Evolutionary conservation across 1,139 yeast genomes (phyloP).

Genomic region (Lizanozyma gosingica): DNA sequence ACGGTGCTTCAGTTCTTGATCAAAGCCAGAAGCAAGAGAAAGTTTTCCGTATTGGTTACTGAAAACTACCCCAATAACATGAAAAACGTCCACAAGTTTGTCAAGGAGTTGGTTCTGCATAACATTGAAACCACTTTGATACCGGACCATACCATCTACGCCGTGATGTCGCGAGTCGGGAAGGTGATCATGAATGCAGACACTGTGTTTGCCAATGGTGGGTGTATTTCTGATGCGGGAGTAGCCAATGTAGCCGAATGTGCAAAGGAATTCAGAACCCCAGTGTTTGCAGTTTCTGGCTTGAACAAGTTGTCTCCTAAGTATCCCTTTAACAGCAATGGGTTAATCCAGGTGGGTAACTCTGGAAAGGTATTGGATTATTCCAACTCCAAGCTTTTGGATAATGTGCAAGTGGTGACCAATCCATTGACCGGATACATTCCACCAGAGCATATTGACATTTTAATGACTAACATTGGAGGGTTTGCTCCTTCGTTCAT

Average conservation of each 20-base stretch:
- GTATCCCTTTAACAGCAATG: conserved; percentile 87
- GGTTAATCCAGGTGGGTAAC: conserved; percentile 87
- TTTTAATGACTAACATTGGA: conserved; percentile 89
- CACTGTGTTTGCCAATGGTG: conserved; percentile 93
- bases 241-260: conserved; percentile 92
- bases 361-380: conserved; percentile 76
- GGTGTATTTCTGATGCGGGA: conserved; percentile 83
- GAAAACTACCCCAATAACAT: conserved; percentile 90
- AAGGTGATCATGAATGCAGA: conserved; percentile 90
- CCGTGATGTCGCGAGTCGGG: conserved; percentile 96
- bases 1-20: conserved; percentile 83
- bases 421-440: conserved; percentile 92
- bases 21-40: conserved; percentile 83
- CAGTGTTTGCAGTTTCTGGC: conserved; percentile 94
- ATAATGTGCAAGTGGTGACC: conserved; percentile 67
- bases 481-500: conserved; percentile 96
- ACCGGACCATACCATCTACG: conserved; percentile 89
- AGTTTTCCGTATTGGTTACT: conserved; percentile 85
- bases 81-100: conserved; percentile 67
- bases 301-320: conserved; percentile 86
- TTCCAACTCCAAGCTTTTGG: conserved; percentile 53
- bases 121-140: conserved; percentile 86
- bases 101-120: conserved; percentile 69
- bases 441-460: conserved; percentile 90
- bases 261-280: conserved; percentile 90